Base-by-base conservation (phyloP, 2,329 filamentous ascomycete genomes). In the Nemania diffusa region DNA sequence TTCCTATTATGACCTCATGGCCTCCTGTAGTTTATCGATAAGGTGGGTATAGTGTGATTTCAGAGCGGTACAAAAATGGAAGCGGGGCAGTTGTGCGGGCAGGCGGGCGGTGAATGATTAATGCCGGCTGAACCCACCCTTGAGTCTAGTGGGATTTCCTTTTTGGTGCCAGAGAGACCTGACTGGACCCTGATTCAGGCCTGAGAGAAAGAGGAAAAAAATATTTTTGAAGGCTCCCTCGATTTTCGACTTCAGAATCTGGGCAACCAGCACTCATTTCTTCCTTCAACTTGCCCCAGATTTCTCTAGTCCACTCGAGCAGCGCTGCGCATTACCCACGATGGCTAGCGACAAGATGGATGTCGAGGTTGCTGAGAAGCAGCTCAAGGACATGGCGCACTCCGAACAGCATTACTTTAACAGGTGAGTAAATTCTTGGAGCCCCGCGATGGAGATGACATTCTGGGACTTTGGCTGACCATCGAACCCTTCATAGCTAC, bases 371-470 rank as follows among this genome's bases (percentile, higher is more conserved):
- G 87, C 87, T 56, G 88, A 90, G 83, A 79, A 86, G 78, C 84
- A 84, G 81, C 86, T 92, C 81, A 89, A 90, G 79, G 80, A 84
- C 75, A 90, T 97, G 87, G 91, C 92, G 79, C 94, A 97, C 84
- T 96, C 94, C 72, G 96, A 99, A 86, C 94, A 97, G 81, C 96
- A 98, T 82, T 99, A 98, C 86, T 98, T 98, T 85, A 98, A 97
- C 84, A 97, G 94, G 94, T 97, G 53, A 68, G 70, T 37, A 2
- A 3, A 11, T 11, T 22, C 27, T 7, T n/a, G 13, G n/a, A 7
- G 11, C 56, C 5, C 2, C 20, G 32, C 26, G 9, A 34, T 7
- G 17, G 34, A 27, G 15, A 26, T 20, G n/a, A n/a, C 8, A 75
- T 79, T 72, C 63, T 44, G 67, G 67, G 53, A 64, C 61, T 46